These are phyloP conservation scores for Emydomyces testavorans DNA, from an alignment of 2,329 filamentous ascomycete genomes.

Conservation along the genomic window DNA sequence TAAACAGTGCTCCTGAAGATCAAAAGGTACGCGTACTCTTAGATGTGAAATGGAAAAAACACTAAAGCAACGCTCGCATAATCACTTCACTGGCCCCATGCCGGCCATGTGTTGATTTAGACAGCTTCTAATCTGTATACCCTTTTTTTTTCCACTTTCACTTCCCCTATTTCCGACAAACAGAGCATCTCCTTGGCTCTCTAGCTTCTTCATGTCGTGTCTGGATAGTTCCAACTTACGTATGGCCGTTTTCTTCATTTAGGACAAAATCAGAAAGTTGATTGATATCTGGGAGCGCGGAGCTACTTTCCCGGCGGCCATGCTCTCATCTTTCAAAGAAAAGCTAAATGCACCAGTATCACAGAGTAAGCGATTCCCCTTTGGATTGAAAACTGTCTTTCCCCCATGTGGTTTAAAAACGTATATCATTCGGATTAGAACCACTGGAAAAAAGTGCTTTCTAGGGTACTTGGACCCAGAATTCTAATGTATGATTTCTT, in stretches of 20 bases:
- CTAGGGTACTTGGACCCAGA: constrained; percentile 15
- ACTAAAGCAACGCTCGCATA: constrained; percentile 6
- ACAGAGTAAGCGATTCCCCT: constrained; percentile 48
- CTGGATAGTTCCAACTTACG: constrained; percentile 40
- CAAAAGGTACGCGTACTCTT: constrained; percentile 72
- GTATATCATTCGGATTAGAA: constrained; percentile 4
- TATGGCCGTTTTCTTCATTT: constrained; percentile 40
- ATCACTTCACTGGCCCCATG: neutral
- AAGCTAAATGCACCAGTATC: constrained; percentile 54
- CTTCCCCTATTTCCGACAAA: neutral
- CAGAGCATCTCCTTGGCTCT: constrained; percentile 8
- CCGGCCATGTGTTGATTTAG: constrained; percentile 10
- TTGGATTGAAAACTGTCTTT: constrained; percentile 1
- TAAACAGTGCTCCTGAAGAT: constrained; percentile 74
- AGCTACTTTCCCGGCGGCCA: constrained; percentile 69
- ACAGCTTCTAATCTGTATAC: constrained; percentile 12
- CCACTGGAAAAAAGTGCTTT: constrained; percentile 8
- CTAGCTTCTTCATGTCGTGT: constrained; percentile 16
- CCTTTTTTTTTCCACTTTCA: constrained; percentile 4
- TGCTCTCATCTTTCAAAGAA: constrained; percentile 74
- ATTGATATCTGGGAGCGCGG: constrained; percentile 97
- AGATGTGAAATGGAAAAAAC: constrained; percentile 15
- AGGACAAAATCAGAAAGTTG: constrained; percentile 93
- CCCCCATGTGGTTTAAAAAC: constrained; percentile 6
- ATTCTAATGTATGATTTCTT: constrained; percentile 23